Evolutionary conservation across 1,139 yeast species (phyloP).

Genomic region (Nematodospora anomalae): DNA sequence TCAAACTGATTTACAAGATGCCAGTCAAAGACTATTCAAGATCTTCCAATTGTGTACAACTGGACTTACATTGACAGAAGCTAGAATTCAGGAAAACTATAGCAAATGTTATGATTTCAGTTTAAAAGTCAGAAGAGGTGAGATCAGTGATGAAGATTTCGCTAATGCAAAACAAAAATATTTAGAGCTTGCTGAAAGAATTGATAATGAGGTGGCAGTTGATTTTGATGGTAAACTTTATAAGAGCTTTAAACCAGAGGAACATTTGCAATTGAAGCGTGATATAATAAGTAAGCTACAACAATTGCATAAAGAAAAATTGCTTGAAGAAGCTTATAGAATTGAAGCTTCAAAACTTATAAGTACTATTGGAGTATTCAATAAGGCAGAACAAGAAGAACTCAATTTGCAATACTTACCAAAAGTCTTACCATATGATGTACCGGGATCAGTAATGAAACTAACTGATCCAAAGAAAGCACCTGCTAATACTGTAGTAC

Average conservation of each 20-base stretch:
- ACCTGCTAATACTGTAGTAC: constrained; percentile 35
- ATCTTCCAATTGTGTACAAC: constrained; percentile 31
- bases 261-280: constrained; percentile 19
- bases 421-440: constrained; percentile 32
- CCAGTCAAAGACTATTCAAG: constrained; percentile 51
- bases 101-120: constrained; percentile 49
- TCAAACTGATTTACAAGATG: constrained; percentile 36
- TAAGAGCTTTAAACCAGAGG: constrained; percentile 22
- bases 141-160: constrained; percentile 37
- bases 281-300: constrained; percentile 23
- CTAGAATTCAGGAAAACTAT: constrained; percentile 57
- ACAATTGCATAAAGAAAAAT: constrained; percentile 20
- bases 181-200: constrained; percentile 4
- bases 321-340: constrained; percentile 29
- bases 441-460: constrained; percentile 36
- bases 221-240: constrained; percentile 32
- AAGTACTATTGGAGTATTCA: constrained; percentile 37
- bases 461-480: constrained; percentile 28
- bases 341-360: constrained; percentile 26
- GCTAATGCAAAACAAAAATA: constrained; percentile 4
- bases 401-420: constrained; percentile 34
- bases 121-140: constrained; percentile 42
- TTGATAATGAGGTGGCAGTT: constrained; percentile 20
- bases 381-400: constrained; percentile 22
- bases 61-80: constrained; percentile 47